Evolutionary conservation across 768 basidiomycete genomes (phyloP).

Genomic region (Steccherinum ochraceum): DNA sequence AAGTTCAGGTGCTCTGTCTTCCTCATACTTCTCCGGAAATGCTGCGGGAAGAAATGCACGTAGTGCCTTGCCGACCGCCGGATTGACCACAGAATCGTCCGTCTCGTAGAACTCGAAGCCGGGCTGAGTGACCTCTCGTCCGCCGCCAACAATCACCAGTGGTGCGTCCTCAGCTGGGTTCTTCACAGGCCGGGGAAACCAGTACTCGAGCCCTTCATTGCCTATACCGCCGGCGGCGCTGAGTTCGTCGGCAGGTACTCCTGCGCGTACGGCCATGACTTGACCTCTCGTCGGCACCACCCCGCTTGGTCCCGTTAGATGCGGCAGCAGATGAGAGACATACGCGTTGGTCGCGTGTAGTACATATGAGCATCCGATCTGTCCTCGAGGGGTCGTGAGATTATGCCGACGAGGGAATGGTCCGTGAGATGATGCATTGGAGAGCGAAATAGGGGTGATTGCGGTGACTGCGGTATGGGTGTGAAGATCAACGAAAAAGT

Average conservation of each 20-base stretch:
- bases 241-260: constrained; percentile 32
- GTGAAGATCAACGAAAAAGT: constrained; percentile 48
- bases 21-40: constrained; percentile 49
- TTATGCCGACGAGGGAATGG: constrained; percentile 37
- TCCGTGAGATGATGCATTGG: background rate
- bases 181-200: constrained; percentile 65
- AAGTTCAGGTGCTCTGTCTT: constrained; percentile 52
- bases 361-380: constrained; percentile 51
- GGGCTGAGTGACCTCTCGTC: constrained; percentile 37
- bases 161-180: constrained; percentile 32
- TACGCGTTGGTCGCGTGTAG: constrained; percentile 89
- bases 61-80: constrained; percentile 40
- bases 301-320: constrained; percentile 44
- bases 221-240: constrained; percentile 39
- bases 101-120: constrained; percentile 43
- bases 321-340: constrained; percentile 69
- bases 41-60: constrained; percentile 53
- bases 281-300: constrained; percentile 76
- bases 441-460: constrained; percentile 22
- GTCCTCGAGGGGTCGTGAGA: constrained; percentile 62
- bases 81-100: constrained; percentile 54
- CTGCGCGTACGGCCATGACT: constrained; percentile 41
- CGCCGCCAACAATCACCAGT: constrained; percentile 71
- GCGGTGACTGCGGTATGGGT: constrained; percentile 65
- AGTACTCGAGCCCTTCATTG: constrained; percentile 59